Base-by-base conservation (phyloP, 1,284 basidiomycete genomes). In the Ganoderma resinaceum region DNA sequence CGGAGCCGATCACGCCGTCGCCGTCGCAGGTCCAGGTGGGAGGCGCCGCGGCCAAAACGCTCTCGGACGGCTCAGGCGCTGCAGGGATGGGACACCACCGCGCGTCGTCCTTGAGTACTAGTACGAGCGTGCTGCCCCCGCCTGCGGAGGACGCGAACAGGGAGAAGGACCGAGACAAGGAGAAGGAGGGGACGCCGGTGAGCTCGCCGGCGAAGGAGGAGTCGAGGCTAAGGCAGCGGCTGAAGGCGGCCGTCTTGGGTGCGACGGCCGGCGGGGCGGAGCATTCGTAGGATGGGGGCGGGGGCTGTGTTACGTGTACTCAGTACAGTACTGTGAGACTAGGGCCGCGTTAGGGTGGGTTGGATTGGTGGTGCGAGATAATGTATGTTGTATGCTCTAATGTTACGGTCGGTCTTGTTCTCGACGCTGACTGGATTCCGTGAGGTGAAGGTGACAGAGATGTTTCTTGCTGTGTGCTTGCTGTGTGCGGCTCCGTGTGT, bases 201-300 rank as follows among this genome's bases (percentile, higher is more conserved):
- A 43, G 63, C 29, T 53, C 55, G 37, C 53, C 60, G 33, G 49
- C 53, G 18, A 60, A n/a, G 42, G 58, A 61, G 2, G 58, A 63
- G 42, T 72, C 76, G 46, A 38, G 74, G 53, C 65, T 79, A 57
- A 70, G 67, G 66, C 75, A 76, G 64, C 62, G 78, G 61, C 61
- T 79, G 63, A 76, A 78, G 69, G 77, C 78, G 14, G 78, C 73
- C 2, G 78, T 78, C n/a, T 73, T 70, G 62, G 72, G 72, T 29
- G 70, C 74, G 6, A 9, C 26, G 14, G 26, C 5, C 16, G 8
- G 8, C 23, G n/a, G n/a, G n/a, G 7, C 52, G 52, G 52, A 53
- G 14, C 52, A 53, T 53, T 53, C 26, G 52, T 53, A 53, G 26
- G 2, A 5, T n/a, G n/a, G n/a, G n/a, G n/a, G n/a, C n/a, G n/a